Conservation (phyloP, 129 eudicot genomes). For the Heracleum sosnowskyi region DNA sequence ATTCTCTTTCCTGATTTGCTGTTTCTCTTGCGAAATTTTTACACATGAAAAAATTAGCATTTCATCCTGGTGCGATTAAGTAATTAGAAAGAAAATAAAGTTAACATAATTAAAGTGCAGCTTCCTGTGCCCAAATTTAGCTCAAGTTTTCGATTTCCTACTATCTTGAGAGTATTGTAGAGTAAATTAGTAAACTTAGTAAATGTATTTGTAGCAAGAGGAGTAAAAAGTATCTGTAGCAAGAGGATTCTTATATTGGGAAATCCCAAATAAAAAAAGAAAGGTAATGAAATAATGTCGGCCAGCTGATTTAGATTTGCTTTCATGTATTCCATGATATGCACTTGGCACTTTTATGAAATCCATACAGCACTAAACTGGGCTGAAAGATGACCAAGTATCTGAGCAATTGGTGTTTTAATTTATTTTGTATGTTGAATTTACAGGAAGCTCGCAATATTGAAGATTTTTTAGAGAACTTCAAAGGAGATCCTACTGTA, state of each 20-base stretch:
- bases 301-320: background rate
- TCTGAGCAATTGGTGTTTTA: background rate
- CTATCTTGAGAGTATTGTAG: background rate
- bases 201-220: background rate
- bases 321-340: background rate
- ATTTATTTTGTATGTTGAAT: background rate
- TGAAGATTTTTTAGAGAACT: slow-evolving; percentile 90
- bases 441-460: slow-evolving; percentile 93
- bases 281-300: too few species aligned
- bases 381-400: background rate
- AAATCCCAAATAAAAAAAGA: background rate
- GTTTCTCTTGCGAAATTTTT: background rate
- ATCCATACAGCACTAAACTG: background rate
- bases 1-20: background rate
- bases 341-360: background rate
- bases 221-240: background rate
- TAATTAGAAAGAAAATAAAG: background rate
- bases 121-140: background rate
- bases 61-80: background rate
- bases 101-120: background rate
- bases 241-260: background rate
- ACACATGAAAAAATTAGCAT: background rate
- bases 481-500: slow-evolving; percentile 91
- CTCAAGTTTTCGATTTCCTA: background rate
- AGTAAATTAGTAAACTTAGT: background rate